These are phyloP conservation scores for Trichaptum fuscoviolaceum DNA, from an alignment of 768 basidiomycete genomes.

Conservation along the genomic window DNA sequence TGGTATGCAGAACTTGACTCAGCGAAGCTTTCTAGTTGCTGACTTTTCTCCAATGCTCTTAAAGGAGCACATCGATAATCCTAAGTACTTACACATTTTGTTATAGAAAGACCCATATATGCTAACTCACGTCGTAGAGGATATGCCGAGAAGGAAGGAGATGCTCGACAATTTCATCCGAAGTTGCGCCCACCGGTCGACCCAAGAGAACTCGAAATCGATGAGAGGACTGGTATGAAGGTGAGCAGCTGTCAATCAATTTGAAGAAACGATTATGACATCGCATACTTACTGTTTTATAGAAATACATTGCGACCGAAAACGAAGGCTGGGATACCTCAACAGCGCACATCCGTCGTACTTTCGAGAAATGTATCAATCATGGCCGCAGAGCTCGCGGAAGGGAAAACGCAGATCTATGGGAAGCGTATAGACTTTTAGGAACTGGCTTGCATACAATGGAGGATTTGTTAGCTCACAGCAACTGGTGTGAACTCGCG, in stretches of 20 bases:
- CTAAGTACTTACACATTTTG: constrained; percentile 38
- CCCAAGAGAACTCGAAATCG: constrained; percentile 68
- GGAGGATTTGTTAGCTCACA: constrained; percentile 75
- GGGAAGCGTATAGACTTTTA: constrained; percentile 65
- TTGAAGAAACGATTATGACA: background rate
- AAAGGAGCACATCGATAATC: constrained; percentile 76
- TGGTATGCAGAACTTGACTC: constrained; percentile 31
- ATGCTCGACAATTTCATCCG: constrained; percentile 65
- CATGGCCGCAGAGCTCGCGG: constrained; percentile 53
- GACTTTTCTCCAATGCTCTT: too few relatives aligned
- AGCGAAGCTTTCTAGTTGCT: background rate
- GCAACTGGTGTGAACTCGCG: constrained; percentile 75
- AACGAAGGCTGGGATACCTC: constrained; percentile 70
- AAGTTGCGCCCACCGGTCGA: constrained; percentile 73
- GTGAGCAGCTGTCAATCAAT: constrained; percentile 22
- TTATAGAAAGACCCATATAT: background rate
- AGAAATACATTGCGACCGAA: constrained; percentile 79
- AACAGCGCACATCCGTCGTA: constrained; percentile 58
- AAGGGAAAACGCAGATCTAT: constrained; percentile 49
- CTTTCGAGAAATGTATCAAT: constrained; percentile 61
- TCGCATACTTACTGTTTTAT: background rate
- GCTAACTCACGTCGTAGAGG: constrained; percentile 35
- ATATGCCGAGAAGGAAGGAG: constrained; percentile 63
- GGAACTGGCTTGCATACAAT: constrained; percentile 64
- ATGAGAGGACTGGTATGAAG: constrained; percentile 78